Percentiles rank a stretch among this genome's conserved stretches.
These are phyloP conservation scores for Allomyces macrogynus DNA, from an alignment of 192 early-diverging fungal species.

Conservation along the genomic window DNA sequence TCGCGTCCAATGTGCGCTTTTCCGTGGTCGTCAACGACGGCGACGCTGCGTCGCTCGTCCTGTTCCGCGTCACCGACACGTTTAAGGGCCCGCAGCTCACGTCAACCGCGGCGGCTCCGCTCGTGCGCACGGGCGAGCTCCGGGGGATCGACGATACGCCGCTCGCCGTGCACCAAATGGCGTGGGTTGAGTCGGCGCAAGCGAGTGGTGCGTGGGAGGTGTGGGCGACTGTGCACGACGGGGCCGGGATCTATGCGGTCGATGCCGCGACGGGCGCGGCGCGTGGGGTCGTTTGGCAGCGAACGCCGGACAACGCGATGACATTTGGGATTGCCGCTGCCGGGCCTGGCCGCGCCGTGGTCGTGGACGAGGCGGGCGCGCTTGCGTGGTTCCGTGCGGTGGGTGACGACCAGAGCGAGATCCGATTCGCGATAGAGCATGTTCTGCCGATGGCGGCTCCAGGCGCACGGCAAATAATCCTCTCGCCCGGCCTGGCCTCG, in stretches of 20 bases:
- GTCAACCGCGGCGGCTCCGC: neutral
- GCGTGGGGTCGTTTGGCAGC: neutral
- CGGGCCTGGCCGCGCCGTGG: too few relatives aligned
- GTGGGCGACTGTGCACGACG: neutral
- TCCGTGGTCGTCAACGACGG: neutral
- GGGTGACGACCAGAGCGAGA: too few relatives aligned
- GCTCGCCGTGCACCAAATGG: neutral
- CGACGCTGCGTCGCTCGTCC: neutral
- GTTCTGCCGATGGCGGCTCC: too few relatives aligned
- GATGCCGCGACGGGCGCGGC: neutral
- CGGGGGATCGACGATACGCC: neutral
- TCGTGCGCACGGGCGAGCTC: neutral
- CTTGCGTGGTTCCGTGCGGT: too few relatives aligned
- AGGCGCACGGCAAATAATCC: too few relatives aligned
- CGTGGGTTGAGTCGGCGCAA: neutral
- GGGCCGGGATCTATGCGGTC: neutral
- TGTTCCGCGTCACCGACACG: neutral
- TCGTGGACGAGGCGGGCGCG: too few relatives aligned
- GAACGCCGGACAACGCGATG: neutral
- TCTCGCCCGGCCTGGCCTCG: too few relatives aligned
- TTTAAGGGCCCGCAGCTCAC: neutral
- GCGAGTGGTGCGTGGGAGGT: neutral
- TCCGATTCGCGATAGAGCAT: too few relatives aligned
- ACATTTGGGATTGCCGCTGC: neutral
- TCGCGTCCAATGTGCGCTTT: neutral